These are phyloP conservation scores for Suhomyces coccinellae DNA, from an alignment of 1,139 yeast species.

Conservation along the genomic window DNA sequence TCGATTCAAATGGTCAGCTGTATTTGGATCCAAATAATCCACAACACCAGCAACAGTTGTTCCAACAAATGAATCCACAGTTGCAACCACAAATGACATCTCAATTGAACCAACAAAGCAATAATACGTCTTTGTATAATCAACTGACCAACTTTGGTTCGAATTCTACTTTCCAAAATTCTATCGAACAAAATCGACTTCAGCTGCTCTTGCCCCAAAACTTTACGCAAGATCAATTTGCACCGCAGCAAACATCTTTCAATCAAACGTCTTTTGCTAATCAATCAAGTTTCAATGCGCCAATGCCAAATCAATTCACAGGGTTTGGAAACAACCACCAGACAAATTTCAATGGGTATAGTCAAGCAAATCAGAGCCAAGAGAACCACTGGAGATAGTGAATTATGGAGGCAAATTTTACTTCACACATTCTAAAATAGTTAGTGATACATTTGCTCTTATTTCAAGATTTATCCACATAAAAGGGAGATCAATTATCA, in stretches of 20 bases:
- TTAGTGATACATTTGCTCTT: too few relatives aligned
- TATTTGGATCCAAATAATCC: conserved; percentile 57
- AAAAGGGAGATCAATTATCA: neutral
- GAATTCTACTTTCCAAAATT: conserved; percentile 26
- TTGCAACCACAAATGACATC: conserved; percentile 31
- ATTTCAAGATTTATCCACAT: too few relatives aligned
- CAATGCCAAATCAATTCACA: conserved; percentile 16
- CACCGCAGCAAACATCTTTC: neutral
- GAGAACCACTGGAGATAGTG: conserved; percentile 11
- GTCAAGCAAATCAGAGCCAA: conserved; percentile 12
- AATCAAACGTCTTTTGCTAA: neutral
- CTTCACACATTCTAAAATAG: too few relatives aligned
- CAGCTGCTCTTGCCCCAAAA: conserved; percentile 15
- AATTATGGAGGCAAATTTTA: too few relatives aligned
- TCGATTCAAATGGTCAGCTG: conserved; percentile 61
- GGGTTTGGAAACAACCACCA: conserved; percentile 15
- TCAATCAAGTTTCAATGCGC: neutral
- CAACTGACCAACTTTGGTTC: conserved; percentile 35
- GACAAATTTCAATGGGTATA: conserved; percentile 4
- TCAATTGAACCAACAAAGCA: conserved; percentile 45
- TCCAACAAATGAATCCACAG: conserved; percentile 47
- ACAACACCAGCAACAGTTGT: conserved; percentile 51
- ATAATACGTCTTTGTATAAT: conserved; percentile 42
- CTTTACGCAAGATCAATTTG: conserved; percentile 1
- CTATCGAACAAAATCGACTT: conserved; percentile 22